Percentiles rank a stretch among this genome's conserved stretches.
Evolutionary conservation across 768 basidiomycete species (phyloP).

Genomic region (Tricholoma flavovirens): DNA sequence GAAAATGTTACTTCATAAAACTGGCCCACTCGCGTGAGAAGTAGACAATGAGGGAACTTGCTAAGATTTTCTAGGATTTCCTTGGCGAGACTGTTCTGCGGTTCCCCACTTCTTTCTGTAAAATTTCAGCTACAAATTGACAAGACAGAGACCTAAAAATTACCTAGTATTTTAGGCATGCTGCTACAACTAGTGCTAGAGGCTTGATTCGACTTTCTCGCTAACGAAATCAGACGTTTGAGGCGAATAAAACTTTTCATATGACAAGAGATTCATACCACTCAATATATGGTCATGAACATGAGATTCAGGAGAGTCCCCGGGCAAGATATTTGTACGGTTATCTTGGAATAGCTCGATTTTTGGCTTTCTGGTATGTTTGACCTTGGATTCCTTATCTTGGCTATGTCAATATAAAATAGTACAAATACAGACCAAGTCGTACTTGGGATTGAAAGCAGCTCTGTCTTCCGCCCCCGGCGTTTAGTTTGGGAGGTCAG

Average conservation of each 20-base stretch:
- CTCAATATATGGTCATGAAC: neutral
- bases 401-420: neutral
- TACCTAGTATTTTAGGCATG: neutral
- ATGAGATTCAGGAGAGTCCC: neutral
- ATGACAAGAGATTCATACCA: neutral
- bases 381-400: neutral
- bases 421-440: neutral
- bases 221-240: neutral
- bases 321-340: neutral
- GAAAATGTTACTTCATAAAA: slow-evolving; percentile 77
- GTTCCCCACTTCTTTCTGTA: slow-evolving; percentile 13
- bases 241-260: neutral
- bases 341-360: neutral
- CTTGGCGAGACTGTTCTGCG: slow-evolving; percentile 49
- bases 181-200: neutral
- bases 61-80: slow-evolving; percentile 68
- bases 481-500: neutral
- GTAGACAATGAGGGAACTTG: slow-evolving; percentile 80
- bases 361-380: neutral
- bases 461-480: neutral
- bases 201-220: neutral
- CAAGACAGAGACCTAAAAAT: neutral
- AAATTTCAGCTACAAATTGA: neutral
- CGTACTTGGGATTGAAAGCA: neutral
- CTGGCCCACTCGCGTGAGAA: slow-evolving; percentile 89